phyloP scores from a whole-genome alignment of 1,284 basidiomycete species.

The Malassezia arunalokei region DNA sequence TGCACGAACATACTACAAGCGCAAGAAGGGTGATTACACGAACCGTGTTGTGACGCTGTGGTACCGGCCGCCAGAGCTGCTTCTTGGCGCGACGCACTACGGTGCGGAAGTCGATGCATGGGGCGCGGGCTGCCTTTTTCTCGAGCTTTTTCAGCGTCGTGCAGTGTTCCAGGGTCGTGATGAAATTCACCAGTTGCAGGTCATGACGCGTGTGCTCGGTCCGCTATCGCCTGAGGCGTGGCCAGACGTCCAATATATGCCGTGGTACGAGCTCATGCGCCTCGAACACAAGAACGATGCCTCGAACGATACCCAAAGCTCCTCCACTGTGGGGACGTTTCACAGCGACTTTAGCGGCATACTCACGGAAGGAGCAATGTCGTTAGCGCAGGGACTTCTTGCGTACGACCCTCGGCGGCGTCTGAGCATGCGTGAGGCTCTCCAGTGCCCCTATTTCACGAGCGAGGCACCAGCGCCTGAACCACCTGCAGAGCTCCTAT shows the following conservation, averaged over 20 bases:
- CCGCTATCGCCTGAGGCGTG: constrained; percentile 72
- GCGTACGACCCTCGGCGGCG: constrained; percentile 69
- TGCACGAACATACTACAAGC: constrained; percentile 89
- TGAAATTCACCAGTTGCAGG: constrained; percentile 90
- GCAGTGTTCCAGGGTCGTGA: constrained; percentile 92
- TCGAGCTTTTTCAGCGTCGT: constrained; percentile 87
- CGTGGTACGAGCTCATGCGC: constrained; percentile 77
- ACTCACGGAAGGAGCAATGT: constrained; percentile 55
- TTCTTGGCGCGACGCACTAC: constrained; percentile 91
- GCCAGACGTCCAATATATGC: constrained; percentile 68
- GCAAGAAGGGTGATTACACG: constrained; percentile 80
- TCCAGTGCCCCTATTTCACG: constrained; percentile 69
- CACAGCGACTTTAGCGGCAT: constrained; percentile 12
- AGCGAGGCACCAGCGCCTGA: constrained; percentile 63
- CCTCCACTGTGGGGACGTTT: constrained; percentile 53
- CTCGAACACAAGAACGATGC: background rate
- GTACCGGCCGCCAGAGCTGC: constrained; percentile 91
- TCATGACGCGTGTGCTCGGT: constrained; percentile 78
- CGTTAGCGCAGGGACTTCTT: constrained; percentile 69
- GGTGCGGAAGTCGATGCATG: constrained; percentile 99
- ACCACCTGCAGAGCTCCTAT: constrained; percentile 53
- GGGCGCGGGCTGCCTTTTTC: constrained; percentile 98
- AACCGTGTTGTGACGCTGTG: constrained; percentile 97
- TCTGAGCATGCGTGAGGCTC: constrained; percentile 66
- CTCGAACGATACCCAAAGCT: background rate